Conservation (phyloP, 2,329 filamentous ascomycete genomes). For the Immersiporthe knoxdaviesiana region DNA sequence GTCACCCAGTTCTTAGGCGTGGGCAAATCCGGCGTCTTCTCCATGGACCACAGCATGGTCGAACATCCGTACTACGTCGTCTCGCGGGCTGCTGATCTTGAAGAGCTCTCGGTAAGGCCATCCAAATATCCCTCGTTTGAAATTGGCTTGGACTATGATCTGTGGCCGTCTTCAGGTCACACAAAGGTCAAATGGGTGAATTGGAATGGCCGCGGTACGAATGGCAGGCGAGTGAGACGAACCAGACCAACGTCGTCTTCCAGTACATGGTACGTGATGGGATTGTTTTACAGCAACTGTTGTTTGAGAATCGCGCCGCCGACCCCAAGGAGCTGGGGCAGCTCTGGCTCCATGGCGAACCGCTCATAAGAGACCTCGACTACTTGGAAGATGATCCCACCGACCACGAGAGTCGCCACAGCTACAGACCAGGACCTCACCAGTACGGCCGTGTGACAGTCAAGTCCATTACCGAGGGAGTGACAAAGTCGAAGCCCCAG, state of each 20-base stretch:
- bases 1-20: neutral
- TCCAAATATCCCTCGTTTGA: neutral
- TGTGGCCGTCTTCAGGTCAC: neutral
- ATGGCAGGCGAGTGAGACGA: neutral
- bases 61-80: neutral
- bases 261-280: conserved; percentile 9
- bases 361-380: conserved; percentile 3
- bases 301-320: neutral
- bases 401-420: neutral
- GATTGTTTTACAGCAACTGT: conserved; percentile 10
- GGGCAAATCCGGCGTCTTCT: neutral
- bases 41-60: neutral
- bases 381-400: neutral
- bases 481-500: too few relatives aligned
- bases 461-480: neutral
- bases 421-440: neutral
- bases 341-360: neutral
- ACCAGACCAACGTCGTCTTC: neutral
- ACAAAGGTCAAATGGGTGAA: neutral
- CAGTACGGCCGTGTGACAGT: conserved; percentile 3
- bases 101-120: neutral
- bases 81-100: neutral
- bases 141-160: neutral
- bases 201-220: neutral
- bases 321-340: neutral